Percentiles rank a stretch among this genome's conserved stretches.
These are phyloP conservation scores for Sicyos edulis DNA, from an alignment of 306 rosid genomes.

Conservation along the genomic window DNA sequence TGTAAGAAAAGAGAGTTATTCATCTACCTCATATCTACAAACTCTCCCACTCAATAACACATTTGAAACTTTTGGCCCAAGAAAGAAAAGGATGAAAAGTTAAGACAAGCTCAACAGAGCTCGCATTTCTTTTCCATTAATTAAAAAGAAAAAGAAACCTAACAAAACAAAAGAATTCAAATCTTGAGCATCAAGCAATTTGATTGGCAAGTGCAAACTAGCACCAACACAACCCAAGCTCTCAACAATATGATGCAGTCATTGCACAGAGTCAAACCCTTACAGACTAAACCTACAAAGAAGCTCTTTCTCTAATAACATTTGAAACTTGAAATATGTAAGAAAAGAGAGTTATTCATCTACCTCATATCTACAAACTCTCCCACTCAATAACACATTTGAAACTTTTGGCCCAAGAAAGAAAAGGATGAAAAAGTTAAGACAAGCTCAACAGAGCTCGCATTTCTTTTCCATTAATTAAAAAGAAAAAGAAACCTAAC, in stretches of 20 bases:
- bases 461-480: constrained; percentile 2
- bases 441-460: background rate
- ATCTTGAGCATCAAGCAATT: background rate
- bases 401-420: background rate
- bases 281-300: no score
- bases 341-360: background rate
- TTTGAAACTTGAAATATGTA: no score
- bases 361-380: background rate
- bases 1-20: background rate
- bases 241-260: no score
- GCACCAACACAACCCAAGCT: no score
- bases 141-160: background rate
- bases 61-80: background rate
- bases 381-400: background rate
- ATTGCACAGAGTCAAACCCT: no score
- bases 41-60: background rate
- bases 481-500: background rate
- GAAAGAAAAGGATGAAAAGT: background rate
- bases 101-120: background rate
- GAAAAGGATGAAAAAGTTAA: constrained; percentile 1
- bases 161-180: constrained; percentile 4
- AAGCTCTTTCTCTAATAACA: no score
- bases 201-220: no score
- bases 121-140: constrained; percentile 3
- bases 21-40: background rate